phyloP scores from a whole-genome alignment of 2,329 filamentous ascomycete genomes.

The Tolypocladium pustulatum region DNA sequence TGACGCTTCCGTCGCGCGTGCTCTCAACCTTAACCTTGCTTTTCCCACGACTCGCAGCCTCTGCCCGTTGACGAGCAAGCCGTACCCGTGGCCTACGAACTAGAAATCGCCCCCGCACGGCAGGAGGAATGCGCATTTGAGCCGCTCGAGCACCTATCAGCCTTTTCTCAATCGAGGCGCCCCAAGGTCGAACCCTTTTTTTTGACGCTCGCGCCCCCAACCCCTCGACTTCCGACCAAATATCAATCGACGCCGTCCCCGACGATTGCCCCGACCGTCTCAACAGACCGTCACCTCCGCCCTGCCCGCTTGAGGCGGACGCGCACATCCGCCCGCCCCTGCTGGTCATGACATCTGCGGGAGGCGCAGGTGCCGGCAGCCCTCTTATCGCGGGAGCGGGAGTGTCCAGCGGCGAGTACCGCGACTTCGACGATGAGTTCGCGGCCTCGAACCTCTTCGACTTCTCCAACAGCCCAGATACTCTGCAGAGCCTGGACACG shows the following conservation, averaged over 20 bases:
- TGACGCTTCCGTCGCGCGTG: background rate
- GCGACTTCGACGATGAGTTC: conserved; percentile 27
- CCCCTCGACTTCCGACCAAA: background rate
- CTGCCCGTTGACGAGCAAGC: background rate
- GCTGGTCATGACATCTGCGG: conserved; percentile 25
- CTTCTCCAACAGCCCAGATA: conserved; percentile 26
- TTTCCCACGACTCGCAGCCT: background rate
- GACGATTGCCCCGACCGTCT: background rate
- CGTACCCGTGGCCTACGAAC: background rate
- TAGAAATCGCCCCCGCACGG: background rate
- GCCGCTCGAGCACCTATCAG: background rate
- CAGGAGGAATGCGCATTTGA: background rate
- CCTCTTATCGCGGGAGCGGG: conserved; percentile 27
- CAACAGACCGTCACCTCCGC: background rate
- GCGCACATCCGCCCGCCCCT: conserved; percentile 7
- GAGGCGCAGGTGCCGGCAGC: conserved; percentile 20
- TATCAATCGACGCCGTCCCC: background rate
- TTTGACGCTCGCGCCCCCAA: background rate
- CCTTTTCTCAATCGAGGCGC: background rate
- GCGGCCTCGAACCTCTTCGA: conserved; percentile 21
- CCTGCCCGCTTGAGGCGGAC: conserved; percentile 7
- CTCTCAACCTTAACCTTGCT: conserved; percentile 1
- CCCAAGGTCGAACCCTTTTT: background rate
- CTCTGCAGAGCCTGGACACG: conserved; percentile 21
- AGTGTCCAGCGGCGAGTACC: conserved; percentile 25